phyloP scores from a whole-genome alignment of 192 early-diverging fungal genomes.

The Paraglomus occultum region DNA sequence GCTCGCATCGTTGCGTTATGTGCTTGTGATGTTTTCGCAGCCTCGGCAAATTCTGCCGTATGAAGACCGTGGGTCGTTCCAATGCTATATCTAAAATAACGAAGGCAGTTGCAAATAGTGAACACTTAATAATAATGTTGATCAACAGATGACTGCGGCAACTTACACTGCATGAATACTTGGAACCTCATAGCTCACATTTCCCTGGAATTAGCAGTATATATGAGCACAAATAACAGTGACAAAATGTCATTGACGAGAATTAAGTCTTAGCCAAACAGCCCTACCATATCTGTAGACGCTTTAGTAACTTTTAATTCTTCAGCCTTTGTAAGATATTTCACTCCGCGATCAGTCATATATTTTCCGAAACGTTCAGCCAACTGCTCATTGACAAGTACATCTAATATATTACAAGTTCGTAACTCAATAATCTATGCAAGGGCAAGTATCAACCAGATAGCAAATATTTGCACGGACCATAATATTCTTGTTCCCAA shows the following conservation, averaged over 20 bases:
- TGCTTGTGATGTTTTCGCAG: slow-evolving; percentile 55
- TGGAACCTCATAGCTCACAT: slow-evolving; percentile 64
- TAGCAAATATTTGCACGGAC: slow-evolving; percentile 39
- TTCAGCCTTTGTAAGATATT: slow-evolving; percentile 21
- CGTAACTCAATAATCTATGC: slow-evolving; percentile 29
- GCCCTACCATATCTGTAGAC: slow-evolving; percentile 52
- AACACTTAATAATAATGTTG: background rate
- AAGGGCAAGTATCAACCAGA: slow-evolving; percentile 16
- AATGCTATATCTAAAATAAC: slow-evolving; percentile 37
- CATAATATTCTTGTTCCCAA: slow-evolving; percentile 52
- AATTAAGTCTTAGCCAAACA: background rate
- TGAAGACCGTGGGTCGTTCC: slow-evolving; percentile 59
- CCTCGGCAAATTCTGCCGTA: slow-evolving; percentile 59
- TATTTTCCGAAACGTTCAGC: slow-evolving; percentile 38
- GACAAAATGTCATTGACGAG: background rate
- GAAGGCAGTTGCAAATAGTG: background rate
- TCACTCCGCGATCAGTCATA: slow-evolving; percentile 38
- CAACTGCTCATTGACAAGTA: background rate
- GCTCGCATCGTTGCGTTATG: slow-evolving; percentile 54
- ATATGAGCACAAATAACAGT: background rate
- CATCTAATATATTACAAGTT: background rate
- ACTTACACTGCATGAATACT: slow-evolving; percentile 41
- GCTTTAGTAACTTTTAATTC: slow-evolving; percentile 40
- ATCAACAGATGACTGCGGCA: background rate
- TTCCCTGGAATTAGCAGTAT: slow-evolving; percentile 46